Percentiles rank a stretch among this genome's conserved stretches.
These are phyloP conservation scores for Nemania bipapillata DNA, from an alignment of 2,329 filamentous ascomycete species.

Conservation along the genomic window DNA sequence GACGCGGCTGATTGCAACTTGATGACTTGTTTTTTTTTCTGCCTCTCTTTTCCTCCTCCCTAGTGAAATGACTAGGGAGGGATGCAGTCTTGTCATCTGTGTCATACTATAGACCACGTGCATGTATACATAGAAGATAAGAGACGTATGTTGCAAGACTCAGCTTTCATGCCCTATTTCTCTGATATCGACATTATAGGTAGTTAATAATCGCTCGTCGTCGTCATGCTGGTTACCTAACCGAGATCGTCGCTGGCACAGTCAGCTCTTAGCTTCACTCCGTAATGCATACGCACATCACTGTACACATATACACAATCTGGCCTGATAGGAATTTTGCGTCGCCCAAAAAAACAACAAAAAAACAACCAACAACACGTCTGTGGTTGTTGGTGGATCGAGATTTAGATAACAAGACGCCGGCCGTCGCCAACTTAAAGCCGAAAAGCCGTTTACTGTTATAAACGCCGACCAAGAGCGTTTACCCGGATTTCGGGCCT, in stretches of 20 bases:
- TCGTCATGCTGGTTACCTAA: background rate
- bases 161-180: background rate
- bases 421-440: background rate
- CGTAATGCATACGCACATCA: background rate
- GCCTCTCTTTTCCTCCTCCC: too few relatives aligned
- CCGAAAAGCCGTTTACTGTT: constrained; percentile 4
- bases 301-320: background rate
- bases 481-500: constrained; percentile 14
- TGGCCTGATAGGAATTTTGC: background rate
- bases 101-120: background rate
- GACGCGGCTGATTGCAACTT: background rate
- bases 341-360: background rate
- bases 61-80: background rate
- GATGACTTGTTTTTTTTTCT: too few relatives aligned
- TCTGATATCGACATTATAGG: background rate
- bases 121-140: constrained; percentile 15
- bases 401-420: background rate
- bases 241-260: background rate
- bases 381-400: background rate
- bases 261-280: background rate
- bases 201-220: background rate
- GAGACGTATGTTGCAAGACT: background rate
- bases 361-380: background rate
- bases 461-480: constrained; percentile 3
- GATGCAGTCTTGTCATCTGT: background rate